phyloP scores from a whole-genome alignment of 768 basidiomycete species.

The Russula dissimulans region DNA sequence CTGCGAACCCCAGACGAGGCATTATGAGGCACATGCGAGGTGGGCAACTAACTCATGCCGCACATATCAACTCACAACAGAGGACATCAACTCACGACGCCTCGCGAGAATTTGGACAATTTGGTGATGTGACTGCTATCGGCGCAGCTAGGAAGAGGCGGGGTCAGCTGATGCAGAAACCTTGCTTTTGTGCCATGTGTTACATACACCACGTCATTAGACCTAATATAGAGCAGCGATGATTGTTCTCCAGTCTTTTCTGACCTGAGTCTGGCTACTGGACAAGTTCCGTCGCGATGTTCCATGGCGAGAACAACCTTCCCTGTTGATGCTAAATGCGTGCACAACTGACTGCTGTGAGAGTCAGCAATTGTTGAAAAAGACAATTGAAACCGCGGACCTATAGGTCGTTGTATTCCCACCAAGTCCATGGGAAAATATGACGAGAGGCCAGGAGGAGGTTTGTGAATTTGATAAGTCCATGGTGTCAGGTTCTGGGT shows the following conservation, averaged over 20 bases:
- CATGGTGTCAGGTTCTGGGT: neutral
- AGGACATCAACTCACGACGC: too few relatives aligned
- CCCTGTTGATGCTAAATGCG: conserved; percentile 65
- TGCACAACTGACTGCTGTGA: conserved; percentile 51
- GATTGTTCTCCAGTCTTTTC: conserved; percentile 25
- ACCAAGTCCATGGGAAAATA: conserved; percentile 81
- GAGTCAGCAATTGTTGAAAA: neutral
- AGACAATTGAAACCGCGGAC: conserved; percentile 23
- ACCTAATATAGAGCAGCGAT: conserved; percentile 43
- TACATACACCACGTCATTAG: conserved; percentile 47
- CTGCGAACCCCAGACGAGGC: too few relatives aligned
- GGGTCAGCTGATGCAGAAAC: neutral
- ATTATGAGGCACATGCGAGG: too few relatives aligned
- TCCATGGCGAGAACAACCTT: conserved; percentile 76
- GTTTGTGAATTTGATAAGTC: neutral
- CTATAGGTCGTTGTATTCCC: conserved; percentile 67
- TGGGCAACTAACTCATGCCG: too few relatives aligned
- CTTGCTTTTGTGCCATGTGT: neutral
- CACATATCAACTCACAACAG: too few relatives aligned
- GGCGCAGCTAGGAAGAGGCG: conserved; percentile 23
- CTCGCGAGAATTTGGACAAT: conserved; percentile 23
- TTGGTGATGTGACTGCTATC: conserved; percentile 17
- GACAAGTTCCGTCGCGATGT: conserved; percentile 75
- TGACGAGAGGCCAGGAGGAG: conserved; percentile 70
- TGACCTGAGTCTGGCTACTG: conserved; percentile 36